phyloP scores from a whole-genome alignment of 371 early-diverging fungal species.

The Circinella umbellata region DNA sequence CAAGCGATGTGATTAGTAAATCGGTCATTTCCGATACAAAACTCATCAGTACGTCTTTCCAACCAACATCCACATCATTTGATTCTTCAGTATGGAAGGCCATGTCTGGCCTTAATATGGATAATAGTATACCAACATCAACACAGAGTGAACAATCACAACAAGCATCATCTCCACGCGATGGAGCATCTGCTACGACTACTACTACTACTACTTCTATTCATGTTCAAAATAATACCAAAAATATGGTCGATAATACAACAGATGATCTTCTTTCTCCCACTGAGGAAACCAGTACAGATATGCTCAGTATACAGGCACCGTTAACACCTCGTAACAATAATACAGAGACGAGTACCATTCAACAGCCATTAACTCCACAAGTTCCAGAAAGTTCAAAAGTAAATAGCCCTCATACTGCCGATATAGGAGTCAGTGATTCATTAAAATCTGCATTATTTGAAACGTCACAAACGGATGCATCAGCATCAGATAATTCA shows the following conservation, averaged over 20 bases:
- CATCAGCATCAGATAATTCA: too few species aligned
- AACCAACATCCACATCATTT: not conserved
- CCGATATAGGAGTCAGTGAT: too few species aligned
- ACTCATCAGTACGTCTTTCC: not conserved
- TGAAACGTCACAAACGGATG: too few species aligned
- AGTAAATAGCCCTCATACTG: not conserved
- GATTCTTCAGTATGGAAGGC: not conserved
- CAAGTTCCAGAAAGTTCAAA: not conserved
- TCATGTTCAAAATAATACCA: not conserved
- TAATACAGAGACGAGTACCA: not conserved
- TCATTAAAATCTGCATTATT: too few species aligned
- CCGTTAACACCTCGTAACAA: not conserved
- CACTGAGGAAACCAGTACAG: not conserved
- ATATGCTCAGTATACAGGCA: too few species aligned
- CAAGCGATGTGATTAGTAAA: not conserved
- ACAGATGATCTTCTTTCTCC: not conserved
- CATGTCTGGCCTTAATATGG: not conserved
- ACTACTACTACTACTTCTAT: too few species aligned
- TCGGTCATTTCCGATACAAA: not conserved
- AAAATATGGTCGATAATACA: not conserved
- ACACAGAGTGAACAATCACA: not conserved
- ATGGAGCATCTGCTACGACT: too few species aligned
- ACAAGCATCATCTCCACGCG: too few species aligned
- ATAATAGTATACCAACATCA: not conserved
- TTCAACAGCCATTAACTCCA: not conserved